Evolutionary conservation across 768 basidiomycete genomes (phyloP).

Genomic region (Amanita rubescens): DNA sequence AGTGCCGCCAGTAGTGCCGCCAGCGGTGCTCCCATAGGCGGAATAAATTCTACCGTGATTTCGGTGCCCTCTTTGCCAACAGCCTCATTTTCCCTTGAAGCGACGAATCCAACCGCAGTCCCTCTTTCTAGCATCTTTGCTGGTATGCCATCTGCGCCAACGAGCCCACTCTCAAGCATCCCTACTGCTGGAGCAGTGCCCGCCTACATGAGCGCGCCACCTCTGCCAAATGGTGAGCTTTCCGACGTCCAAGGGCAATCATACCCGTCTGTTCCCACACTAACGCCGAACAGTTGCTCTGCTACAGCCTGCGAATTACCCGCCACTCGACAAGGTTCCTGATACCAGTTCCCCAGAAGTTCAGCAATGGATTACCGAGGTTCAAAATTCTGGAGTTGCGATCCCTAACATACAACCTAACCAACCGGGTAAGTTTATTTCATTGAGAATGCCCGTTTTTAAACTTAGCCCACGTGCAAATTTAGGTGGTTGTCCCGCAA

Average conservation of each 20-base stretch:
- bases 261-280: neutral
- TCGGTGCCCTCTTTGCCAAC: slow-evolving; percentile 17
- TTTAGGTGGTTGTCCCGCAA: slow-evolving; percentile 52
- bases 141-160: slow-evolving; percentile 33
- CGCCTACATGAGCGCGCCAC: slow-evolving; percentile 48
- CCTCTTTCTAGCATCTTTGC: slow-evolving; percentile 45
- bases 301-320: slow-evolving; percentile 51
- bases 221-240: slow-evolving; percentile 45
- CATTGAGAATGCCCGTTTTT: slow-evolving; percentile 2
- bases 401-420: slow-evolving; percentile 51
- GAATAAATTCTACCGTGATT: slow-evolving; percentile 11
- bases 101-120: slow-evolving; percentile 55
- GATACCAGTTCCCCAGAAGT: slow-evolving; percentile 57
- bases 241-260: neutral
- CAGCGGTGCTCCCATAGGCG: neutral
- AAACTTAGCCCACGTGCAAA: neutral
- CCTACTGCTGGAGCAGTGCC: slow-evolving; percentile 44
- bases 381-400: slow-evolving; percentile 42
- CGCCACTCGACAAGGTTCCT: slow-evolving; percentile 54
- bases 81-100: slow-evolving; percentile 35
- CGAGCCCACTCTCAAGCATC: slow-evolving; percentile 39
- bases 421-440: slow-evolving; percentile 25
- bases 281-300: slow-evolving; percentile 20
- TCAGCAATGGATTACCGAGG: slow-evolving; percentile 62
- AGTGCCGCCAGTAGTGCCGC: neutral